Evolutionary conservation across 768 basidiomycete species (phyloP).

Genomic region (Dacryopinax spathularia): DNA sequence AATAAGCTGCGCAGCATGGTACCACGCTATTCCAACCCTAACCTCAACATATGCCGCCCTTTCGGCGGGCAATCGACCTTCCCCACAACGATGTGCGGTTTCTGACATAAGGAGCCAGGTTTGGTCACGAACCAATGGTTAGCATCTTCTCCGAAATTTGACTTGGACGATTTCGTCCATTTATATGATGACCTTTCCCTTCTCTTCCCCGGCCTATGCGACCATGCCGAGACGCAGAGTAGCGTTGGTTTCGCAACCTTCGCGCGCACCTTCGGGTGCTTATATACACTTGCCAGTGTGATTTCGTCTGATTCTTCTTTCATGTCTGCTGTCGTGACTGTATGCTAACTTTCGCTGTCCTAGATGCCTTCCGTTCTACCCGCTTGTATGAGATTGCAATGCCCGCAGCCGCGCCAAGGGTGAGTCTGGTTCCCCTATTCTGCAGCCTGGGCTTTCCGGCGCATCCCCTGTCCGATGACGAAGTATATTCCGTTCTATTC

Average conservation of each 20-base stretch:
- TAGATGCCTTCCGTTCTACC: neutral
- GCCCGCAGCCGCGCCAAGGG: conserved; percentile 3
- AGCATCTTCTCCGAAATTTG: neutral
- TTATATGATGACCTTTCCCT: conserved; percentile 47
- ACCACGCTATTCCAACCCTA: no score
- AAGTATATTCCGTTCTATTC: conserved; percentile 50
- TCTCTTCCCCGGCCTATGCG: conserved; percentile 88
- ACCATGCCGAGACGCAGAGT: conserved; percentile 75
- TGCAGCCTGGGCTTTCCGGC: conserved; percentile 3
- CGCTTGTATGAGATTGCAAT: neutral
- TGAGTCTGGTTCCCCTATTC: conserved; percentile 7
- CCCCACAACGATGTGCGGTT: no score
- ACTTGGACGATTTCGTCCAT: neutral
- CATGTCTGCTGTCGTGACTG: neutral
- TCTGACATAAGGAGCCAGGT: no score
- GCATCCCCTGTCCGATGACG: conserved; percentile 34
- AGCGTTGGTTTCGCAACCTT: conserved; percentile 51
- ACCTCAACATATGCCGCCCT: no score
- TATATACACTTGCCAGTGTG: conserved; percentile 81
- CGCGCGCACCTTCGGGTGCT: conserved; percentile 38
- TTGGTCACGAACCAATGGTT: neutral
- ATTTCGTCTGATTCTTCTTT: conserved; percentile 50
- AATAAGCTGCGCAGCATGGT: no score
- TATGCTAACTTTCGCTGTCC: neutral
- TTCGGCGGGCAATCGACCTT: no score